Base-by-base conservation (phyloP, 2,329 filamentous ascomycete species). In the Xylariaceae sp. region DNA sequence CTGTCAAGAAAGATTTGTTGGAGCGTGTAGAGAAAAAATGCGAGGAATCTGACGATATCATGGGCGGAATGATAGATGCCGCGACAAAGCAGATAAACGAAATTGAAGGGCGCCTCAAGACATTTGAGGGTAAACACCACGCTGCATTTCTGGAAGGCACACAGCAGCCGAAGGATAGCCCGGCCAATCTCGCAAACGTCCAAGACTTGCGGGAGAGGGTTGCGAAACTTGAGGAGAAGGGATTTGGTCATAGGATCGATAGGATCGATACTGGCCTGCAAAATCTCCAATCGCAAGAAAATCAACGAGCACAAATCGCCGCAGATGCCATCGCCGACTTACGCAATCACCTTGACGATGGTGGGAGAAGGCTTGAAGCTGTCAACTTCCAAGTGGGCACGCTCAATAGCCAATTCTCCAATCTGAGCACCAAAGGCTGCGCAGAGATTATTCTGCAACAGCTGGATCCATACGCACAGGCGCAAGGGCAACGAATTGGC, bases 371-470 rank as follows among this genome's bases (percentile, higher is more conserved):
- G 22, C 45, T 55, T 13, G 51, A 57, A 0, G 47, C 50, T 4
- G 41, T 70, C 5, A 53, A 59, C 12, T 46, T 59, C 24, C 50
- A 62, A 29, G 19, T 70, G 4, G 45, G 44, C 14, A 49, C 58
- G 1, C 43, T 78, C 6, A 63, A 71, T 44, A 35, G 39, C 1
- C 70, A 69, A 39, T 74, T 64, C 38, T 65, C 64, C 35, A 72
- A 70, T 41, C 50, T 78, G 6, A 59, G 49, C 14, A 66, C 68
- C 1, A 63, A 57, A 29, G 44, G 53, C 2, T 51, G 72, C 17
- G 63, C 60, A 11, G 52, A 58, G 5, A 52, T 51, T 1, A 65
- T 73, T 7, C 43, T 65, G 18, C 52, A 56, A 24, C 38, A 37
- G 3, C 8, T 56, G 3, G 50, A 46, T 15, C 51, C 53, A 5